A percentile compares a stretch with the other conserved stretches of the same genome.
These are phyloP conservation scores for Henckelia pumila DNA, from an alignment of 257 asterid genomes.

Conservation along the genomic window DNA sequence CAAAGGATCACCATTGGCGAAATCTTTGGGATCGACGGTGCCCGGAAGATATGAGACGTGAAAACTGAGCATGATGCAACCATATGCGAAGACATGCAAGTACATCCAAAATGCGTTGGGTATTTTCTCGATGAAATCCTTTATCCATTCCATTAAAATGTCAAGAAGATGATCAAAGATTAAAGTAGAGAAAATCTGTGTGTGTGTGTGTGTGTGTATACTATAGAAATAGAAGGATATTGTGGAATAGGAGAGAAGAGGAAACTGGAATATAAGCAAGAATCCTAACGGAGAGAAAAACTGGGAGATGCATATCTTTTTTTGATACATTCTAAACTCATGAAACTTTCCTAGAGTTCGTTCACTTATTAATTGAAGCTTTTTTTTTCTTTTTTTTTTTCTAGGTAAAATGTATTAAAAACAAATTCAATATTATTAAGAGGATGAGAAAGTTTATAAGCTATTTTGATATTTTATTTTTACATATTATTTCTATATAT, in stretches of 20 bases:
- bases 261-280: background rate
- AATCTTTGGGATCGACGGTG: background rate
- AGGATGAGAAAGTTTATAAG: too few relatives aligned
- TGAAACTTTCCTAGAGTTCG: background rate
- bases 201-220: too few relatives aligned
- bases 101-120: background rate
- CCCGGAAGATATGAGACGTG: background rate
- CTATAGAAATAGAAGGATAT: too few relatives aligned
- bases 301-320: too few relatives aligned
- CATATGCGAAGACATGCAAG: too few relatives aligned
- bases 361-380: too few relatives aligned
- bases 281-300: background rate
- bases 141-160: background rate
- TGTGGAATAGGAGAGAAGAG: background rate
- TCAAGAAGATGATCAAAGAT: background rate
- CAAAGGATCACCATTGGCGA: slow-evolving; percentile 39
- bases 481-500: too few relatives aligned
- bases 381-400: too few relatives aligned
- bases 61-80: too few relatives aligned
- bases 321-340: background rate
- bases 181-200: too few relatives aligned
- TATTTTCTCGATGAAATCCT: background rate
- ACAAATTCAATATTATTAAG: too few relatives aligned
- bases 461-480: too few relatives aligned
- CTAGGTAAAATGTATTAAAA: background rate